A percentile compares a stretch with the other conserved stretches of the same genome.
phyloP scores from a whole-genome alignment of 306 rosid genomes.

The Acacia melanoxylon region DNA sequence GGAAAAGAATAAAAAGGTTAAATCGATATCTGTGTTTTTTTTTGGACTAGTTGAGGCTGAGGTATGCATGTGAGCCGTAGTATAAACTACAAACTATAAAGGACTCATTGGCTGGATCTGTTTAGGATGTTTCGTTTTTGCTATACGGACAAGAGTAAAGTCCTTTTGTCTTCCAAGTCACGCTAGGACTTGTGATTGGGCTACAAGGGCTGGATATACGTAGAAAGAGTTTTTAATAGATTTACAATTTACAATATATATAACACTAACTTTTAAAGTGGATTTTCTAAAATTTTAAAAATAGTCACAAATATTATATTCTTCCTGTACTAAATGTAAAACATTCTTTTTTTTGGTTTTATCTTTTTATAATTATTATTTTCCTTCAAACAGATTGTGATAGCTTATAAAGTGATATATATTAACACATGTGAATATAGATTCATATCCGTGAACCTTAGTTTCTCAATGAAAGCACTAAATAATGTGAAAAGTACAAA shows the following conservation, averaged over 20 bases:
- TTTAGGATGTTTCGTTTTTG: neutral
- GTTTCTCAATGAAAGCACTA: too few relatives aligned
- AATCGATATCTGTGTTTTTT: neutral
- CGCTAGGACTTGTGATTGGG: neutral
- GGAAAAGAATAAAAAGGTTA: neutral
- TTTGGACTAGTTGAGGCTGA: neutral
- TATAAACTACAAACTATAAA: neutral
- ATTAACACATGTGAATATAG: too few relatives aligned
- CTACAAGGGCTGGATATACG: neutral
- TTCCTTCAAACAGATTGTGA: too few relatives aligned
- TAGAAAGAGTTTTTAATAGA: neutral
- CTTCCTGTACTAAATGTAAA: too few relatives aligned
- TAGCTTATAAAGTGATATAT: too few relatives aligned
- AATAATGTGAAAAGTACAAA: too few relatives aligned
- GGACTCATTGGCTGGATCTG: conserved; percentile 15
- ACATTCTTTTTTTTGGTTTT: too few relatives aligned
- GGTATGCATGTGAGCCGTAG: neutral
- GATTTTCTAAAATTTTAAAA: too few relatives aligned
- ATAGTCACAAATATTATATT: neutral
- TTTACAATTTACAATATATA: neutral
- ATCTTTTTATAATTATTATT: too few relatives aligned
- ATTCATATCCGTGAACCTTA: too few relatives aligned
- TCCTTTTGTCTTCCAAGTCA: neutral
- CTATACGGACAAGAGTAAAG: neutral
- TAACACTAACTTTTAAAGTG: neutral